These are phyloP conservation scores for Nowakowskiella sp. DNA, from an alignment of 192 early-diverging fungal genomes.

Conservation along the genomic window DNA sequence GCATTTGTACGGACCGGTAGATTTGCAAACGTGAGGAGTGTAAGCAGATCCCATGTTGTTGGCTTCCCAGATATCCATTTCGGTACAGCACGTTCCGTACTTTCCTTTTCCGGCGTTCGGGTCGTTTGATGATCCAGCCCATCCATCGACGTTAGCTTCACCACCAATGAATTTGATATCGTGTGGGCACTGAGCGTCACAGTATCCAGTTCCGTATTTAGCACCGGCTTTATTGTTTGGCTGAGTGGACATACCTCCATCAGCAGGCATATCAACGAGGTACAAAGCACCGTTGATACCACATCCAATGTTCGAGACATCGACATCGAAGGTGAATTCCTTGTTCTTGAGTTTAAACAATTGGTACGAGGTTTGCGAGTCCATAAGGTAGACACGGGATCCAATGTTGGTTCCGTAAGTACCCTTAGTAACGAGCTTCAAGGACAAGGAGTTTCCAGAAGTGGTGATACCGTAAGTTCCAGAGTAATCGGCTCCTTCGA, in stretches of 20 bases:
- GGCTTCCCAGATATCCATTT: conserved; percentile 37
- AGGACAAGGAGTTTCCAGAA: conserved; percentile 15
- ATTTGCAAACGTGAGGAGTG: conserved; percentile 27
- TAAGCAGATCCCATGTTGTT: conserved; percentile 19
- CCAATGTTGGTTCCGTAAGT: conserved; percentile 30
- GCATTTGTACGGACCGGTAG: conserved; percentile 12
- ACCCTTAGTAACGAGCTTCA: conserved; percentile 21
- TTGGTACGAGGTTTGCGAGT: conserved; percentile 19
- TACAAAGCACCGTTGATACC: conserved; percentile 33
- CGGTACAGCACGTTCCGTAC: conserved; percentile 20
- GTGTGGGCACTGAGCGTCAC: conserved; percentile 32
- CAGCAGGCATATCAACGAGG: conserved; percentile 21
- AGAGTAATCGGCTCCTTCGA: conserved; percentile 13
- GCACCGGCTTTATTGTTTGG: conserved; percentile 25
- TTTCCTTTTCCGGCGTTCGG: conserved; percentile 12
- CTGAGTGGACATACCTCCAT: conserved; percentile 1
- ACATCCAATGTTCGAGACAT: conserved; percentile 27
- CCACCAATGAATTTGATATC: conserved; percentile 34
- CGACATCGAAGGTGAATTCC: conserved; percentile 30
- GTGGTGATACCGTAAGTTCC: conserved; percentile 26
- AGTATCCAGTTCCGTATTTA: conserved; percentile 31
- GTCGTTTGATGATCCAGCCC: conserved; percentile 5
- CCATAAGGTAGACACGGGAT: conserved; percentile 26
- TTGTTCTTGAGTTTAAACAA: conserved; percentile 26
- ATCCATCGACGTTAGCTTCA: conserved; percentile 16